Percentiles rank a stretch among this genome's conserved stretches.
Conservation (phyloP, 2,329 filamentous ascomycete genomes). For the Trichoderma guizhouense region DNA sequence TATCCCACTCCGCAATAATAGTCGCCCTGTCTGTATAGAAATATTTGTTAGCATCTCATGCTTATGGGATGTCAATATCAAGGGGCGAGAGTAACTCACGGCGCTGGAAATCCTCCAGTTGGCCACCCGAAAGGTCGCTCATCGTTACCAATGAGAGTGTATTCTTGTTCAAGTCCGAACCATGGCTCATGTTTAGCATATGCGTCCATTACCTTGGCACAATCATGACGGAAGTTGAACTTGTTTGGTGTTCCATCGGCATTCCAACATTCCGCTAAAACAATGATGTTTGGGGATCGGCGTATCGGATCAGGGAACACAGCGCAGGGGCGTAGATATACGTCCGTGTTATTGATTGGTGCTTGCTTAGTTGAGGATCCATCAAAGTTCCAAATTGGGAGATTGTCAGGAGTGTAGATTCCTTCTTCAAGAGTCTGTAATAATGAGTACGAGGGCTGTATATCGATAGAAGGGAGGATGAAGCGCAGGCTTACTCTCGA, state of each 20-base stretch:
- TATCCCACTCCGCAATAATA: too few relatives aligned
- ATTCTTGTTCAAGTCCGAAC: conserved; percentile 98
- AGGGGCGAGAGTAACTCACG: too few relatives aligned
- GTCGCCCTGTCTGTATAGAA: too few relatives aligned
- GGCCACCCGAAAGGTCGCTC: conserved; percentile 80
- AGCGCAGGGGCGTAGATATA: conserved; percentile 89
- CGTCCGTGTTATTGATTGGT: conserved; percentile 91
- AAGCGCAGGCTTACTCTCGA: too few relatives aligned
- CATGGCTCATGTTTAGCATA: conserved; percentile 54
- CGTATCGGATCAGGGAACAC: conserved; percentile 92
- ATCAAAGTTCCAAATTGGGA: conserved; percentile 48
- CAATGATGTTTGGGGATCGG: conserved; percentile 83
- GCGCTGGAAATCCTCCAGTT: conserved; percentile 66
- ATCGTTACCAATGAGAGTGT: conserved; percentile 71
- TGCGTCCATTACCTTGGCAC: too few relatives aligned
- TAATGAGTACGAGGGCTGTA: too few relatives aligned
- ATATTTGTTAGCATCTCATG: too few relatives aligned
- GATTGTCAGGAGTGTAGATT: too few relatives aligned
- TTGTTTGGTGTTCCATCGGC: conserved; percentile 93
- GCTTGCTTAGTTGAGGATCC: conserved; percentile 91
- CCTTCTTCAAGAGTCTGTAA: too few relatives aligned
- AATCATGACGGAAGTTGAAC: conserved; percentile 61
- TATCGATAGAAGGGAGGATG: too few relatives aligned
- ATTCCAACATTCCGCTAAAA: conserved; percentile 93
- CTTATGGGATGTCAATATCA: too few relatives aligned